These are phyloP conservation scores for Mortierella sp. DNA, from an alignment of 371 early-diverging fungal species.

Conservation along the genomic window DNA sequence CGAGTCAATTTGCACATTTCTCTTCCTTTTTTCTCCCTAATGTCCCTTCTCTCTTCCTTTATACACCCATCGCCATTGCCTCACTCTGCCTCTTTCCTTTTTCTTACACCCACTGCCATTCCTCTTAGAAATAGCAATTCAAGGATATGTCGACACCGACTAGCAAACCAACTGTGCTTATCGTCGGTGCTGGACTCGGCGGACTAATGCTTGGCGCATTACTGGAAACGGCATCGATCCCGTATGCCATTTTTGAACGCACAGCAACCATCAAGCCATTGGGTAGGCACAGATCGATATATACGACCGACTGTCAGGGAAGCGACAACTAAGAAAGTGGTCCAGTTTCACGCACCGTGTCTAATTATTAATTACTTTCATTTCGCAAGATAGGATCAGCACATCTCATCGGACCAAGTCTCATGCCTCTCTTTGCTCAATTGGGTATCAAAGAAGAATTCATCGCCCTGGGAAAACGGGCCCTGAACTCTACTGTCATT, in stretches of 20 bases:
- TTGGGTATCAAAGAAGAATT: not conserved
- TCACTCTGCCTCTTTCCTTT: no score
- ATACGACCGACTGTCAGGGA: no score
- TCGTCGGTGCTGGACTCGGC: conserved; percentile 15
- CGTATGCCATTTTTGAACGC: conserved; percentile 17
- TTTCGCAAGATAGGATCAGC: not conserved
- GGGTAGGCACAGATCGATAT: not conserved
- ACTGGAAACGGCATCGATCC: conserved; percentile 2
- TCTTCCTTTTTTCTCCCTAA: no score
- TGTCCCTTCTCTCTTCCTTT: no score
- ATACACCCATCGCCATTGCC: no score
- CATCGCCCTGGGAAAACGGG: not conserved
- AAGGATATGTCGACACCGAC: not conserved
- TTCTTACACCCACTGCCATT: not conserved
- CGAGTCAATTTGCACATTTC: no score
- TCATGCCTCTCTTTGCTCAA: not conserved
- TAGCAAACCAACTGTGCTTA: conserved; percentile 7
- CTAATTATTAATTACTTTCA: not conserved
- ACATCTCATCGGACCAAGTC: not conserved
- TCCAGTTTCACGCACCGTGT: no score
- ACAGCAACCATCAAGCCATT: not conserved
- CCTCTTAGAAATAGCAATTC: no score
- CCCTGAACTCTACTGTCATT: not conserved
- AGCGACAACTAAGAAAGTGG: no score
- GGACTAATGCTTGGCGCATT: conserved; percentile 12